Conservation (phyloP, 164 flowering plant genomes). For the Macadamia tetraphylla region DNA sequence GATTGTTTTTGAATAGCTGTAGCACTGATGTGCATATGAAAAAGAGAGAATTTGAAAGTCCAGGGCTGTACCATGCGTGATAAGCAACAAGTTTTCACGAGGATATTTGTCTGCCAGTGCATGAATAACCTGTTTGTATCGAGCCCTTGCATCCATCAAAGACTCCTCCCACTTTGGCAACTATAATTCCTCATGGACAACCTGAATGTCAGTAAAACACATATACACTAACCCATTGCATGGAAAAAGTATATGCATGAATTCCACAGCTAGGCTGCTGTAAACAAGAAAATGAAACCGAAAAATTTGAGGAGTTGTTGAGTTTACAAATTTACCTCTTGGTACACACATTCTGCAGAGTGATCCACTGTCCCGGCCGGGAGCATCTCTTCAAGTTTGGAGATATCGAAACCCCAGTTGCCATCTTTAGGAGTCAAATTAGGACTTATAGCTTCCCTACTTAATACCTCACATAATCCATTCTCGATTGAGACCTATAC, state of each 20-base stretch:
- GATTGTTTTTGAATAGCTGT: neutral
- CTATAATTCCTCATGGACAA: slow-evolving; percentile 28
- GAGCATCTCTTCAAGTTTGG: slow-evolving; percentile 60
- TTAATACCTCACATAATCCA: slow-evolving; percentile 80
- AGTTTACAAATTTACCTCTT: slow-evolving; percentile 35
- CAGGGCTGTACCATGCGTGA: slow-evolving; percentile 57
- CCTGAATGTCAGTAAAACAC: neutral
- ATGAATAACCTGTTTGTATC: slow-evolving; percentile 42
- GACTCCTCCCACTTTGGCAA: slow-evolving; percentile 79
- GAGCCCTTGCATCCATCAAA: slow-evolving; percentile 31
- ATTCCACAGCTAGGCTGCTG: neutral
- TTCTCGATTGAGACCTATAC: slow-evolving; percentile 72
- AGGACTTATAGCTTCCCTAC: slow-evolving; percentile 42
- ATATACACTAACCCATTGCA: neutral
- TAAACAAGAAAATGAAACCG: neutral
- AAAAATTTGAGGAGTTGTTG: neutral
- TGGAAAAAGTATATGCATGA: neutral
- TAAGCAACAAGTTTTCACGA: slow-evolving; percentile 65
- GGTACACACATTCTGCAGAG: slow-evolving; percentile 36
- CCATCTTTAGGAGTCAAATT: slow-evolving; percentile 57
- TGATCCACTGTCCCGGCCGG: slow-evolving; percentile 71
- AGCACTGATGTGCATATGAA: neutral
- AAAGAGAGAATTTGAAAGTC: slow-evolving; percentile 16
- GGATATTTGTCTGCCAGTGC: slow-evolving; percentile 78
- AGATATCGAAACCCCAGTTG: slow-evolving; percentile 43